phyloP scores from a whole-genome alignment of 768 basidiomycete genomes.

The Cystobasidium ongulense region DNA sequence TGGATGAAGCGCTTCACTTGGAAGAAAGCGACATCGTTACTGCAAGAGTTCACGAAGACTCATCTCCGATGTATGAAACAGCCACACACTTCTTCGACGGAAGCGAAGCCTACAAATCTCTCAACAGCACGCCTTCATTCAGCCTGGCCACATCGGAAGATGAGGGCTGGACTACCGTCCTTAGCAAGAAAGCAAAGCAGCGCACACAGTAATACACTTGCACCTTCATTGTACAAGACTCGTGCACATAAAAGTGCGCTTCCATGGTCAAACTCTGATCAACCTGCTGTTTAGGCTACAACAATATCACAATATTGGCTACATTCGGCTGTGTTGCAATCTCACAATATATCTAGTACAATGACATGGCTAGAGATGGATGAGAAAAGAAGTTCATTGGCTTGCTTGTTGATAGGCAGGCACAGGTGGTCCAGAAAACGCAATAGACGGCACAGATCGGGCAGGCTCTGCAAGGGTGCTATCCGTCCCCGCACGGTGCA shows the following conservation, averaged over 20 bases:
- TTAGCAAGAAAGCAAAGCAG: constrained; percentile 2
- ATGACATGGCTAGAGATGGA: no score
- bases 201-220: not conserved
- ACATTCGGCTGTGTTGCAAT: no score
- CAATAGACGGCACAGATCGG: not conserved
- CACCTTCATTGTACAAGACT: no score
- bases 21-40: no score
- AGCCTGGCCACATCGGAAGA: not conserved
- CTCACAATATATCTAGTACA: no score
- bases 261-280: no score
- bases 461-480: not conserved
- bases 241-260: no score
- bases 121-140: not conserved
- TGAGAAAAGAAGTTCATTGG: not conserved
- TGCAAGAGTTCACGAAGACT: no score
- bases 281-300: no score
- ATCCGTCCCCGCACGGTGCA: not conserved
- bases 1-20: no score
- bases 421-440: not conserved
- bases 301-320: no score
- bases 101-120: not conserved
- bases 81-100: not conserved
- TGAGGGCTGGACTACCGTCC: constrained; percentile 15
- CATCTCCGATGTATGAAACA: not conserved
- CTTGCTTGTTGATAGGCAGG: not conserved